Conservation (phyloP, 2,329 filamentous ascomycete genomes). For the Bipolaris gigantea region DNA sequence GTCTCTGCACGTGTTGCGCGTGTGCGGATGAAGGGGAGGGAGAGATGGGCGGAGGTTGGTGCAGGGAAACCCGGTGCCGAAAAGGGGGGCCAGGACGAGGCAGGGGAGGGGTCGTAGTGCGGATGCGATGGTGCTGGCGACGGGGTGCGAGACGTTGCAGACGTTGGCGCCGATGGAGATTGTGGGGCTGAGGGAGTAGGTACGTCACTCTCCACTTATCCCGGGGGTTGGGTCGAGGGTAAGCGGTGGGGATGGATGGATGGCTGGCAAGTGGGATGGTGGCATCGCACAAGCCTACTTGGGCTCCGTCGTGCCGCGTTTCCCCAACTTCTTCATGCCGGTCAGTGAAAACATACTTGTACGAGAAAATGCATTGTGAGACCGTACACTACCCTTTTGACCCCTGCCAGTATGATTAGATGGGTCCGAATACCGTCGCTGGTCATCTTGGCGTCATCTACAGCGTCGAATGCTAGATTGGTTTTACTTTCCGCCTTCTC, state of each 20-base stretch:
- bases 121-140: constrained; percentile 54
- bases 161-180: constrained; percentile 54
- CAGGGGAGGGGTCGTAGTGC: constrained; percentile 46
- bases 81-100: constrained; percentile 44
- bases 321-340: constrained; percentile 30
- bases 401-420: too few relatives aligned
- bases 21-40: too few relatives aligned
- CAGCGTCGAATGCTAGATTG: constrained; percentile 57
- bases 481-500: constrained; percentile 50
- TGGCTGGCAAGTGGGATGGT: too few relatives aligned
- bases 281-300: constrained; percentile 52
- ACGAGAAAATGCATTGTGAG: too few relatives aligned
- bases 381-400: too few relatives aligned
- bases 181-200: constrained; percentile 42
- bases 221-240: too few relatives aligned
- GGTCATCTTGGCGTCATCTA: constrained; percentile 57
- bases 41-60: too few relatives aligned
- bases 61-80: too few relatives aligned
- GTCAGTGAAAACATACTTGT: too few relatives aligned
- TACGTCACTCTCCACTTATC: too few relatives aligned
- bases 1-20: too few relatives aligned
- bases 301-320: constrained; percentile 51
- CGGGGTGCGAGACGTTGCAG: constrained; percentile 54
- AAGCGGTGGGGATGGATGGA: too few relatives aligned
- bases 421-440: constrained; percentile 48